These are phyloP conservation scores for Boletellus deceptivus DNA, from an alignment of 1,284 basidiomycete species.

Conservation along the genomic window DNA sequence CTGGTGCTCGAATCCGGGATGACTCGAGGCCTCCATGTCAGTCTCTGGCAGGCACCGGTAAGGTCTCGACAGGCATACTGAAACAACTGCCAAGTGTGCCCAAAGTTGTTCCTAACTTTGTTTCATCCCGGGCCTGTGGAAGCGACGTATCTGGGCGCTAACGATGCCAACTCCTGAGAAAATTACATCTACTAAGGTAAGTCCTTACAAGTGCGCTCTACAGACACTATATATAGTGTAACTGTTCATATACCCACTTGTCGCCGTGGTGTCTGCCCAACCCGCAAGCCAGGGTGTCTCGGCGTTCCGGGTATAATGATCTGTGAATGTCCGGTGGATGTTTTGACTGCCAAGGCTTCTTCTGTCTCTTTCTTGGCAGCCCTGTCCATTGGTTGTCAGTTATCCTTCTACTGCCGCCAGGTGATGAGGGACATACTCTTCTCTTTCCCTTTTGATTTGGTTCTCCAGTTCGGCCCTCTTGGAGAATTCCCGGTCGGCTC, in stretches of 20 bases:
- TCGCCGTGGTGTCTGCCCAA: constrained; percentile 63
- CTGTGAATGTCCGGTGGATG: constrained; percentile 57
- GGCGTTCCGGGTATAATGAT: constrained; percentile 82
- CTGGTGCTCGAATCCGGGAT: constrained; percentile 17
- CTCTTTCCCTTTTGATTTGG: constrained; percentile 84
- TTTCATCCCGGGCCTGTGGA: constrained; percentile 1
- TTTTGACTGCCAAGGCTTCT: constrained; percentile 59
- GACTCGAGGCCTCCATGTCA: constrained; percentile 18
- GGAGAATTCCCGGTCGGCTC: constrained; percentile 85
- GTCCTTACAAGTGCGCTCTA: not conserved
- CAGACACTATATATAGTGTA: not conserved
- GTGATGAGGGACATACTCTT: constrained; percentile 60
- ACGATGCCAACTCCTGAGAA: constrained; percentile 13
- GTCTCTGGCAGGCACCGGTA: constrained; percentile 4
- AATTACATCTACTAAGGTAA: not conserved
- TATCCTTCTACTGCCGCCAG: not conserved
- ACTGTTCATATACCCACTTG: constrained; percentile 43
- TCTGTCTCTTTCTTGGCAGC: constrained; percentile 64
- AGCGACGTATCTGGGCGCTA: constrained; percentile 7
- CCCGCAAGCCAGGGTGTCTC: constrained; percentile 64
- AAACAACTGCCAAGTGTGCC: not conserved
- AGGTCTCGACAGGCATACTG: constrained; percentile 10
- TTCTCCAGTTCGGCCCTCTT: constrained; percentile 87
- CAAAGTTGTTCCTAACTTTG: constrained; percentile 1
- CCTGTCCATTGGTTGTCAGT: constrained; percentile 38